Conservation (phyloP, 768 basidiomycete species). For the Tephrocybe sp. region DNA sequence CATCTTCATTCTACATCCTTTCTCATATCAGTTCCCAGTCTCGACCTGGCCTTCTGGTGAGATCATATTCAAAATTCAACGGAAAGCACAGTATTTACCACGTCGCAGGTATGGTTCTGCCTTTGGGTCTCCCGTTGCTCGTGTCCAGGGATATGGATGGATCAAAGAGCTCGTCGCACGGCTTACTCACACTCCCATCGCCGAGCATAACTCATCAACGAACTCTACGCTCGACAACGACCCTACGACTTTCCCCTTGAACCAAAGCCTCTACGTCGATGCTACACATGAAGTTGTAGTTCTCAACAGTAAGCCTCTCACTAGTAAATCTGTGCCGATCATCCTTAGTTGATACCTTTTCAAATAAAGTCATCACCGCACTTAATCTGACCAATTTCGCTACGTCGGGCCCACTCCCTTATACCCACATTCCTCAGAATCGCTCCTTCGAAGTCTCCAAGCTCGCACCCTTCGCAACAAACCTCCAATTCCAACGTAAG, state of each 20-base stretch:
- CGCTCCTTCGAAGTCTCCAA: slow-evolving; percentile 74
- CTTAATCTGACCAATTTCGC: slow-evolving; percentile 81
- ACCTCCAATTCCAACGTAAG: slow-evolving; percentile 85
- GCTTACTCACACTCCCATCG: slow-evolving; percentile 73
- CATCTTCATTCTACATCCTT: background rate
- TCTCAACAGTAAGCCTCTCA: slow-evolving; percentile 70
- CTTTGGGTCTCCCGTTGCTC: slow-evolving; percentile 80
- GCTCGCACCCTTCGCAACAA: slow-evolving; percentile 85
- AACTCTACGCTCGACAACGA: slow-evolving; percentile 80
- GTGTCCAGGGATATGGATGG: slow-evolving; percentile 77
- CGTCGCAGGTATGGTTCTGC: slow-evolving; percentile 61
- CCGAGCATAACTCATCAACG: slow-evolving; percentile 74
- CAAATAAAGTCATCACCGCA: slow-evolving; percentile 68
- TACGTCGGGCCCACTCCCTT: slow-evolving; percentile 69
- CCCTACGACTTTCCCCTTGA: slow-evolving; percentile 66
- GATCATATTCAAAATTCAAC: background rate
- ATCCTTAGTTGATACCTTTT: slow-evolving; percentile 1
- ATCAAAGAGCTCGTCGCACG: slow-evolving; percentile 83
- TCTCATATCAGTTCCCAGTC: slow-evolving; percentile 30
- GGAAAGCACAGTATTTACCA: slow-evolving; percentile 4
- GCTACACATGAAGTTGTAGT: slow-evolving; percentile 93
- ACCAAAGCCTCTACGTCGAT: slow-evolving; percentile 79
- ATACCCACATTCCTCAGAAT: slow-evolving; percentile 64
- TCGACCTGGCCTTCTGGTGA: slow-evolving; percentile 68
- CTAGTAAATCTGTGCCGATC: background rate